Conservation (phyloP, 768 basidiomycete genomes). For the Podaxis rugospora region DNA sequence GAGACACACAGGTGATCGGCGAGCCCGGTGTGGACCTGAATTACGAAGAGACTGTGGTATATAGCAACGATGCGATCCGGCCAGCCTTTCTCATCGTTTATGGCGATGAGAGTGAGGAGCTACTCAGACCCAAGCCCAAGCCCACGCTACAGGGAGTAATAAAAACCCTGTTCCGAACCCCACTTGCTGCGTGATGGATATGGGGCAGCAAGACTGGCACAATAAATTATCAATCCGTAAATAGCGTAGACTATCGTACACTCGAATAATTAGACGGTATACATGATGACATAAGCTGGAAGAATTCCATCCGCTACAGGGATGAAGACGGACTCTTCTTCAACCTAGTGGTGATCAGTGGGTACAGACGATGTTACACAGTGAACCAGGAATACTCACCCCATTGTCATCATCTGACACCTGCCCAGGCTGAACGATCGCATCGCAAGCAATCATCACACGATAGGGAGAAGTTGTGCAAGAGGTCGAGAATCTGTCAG, state of each 20-base stretch:
- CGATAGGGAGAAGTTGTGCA: constrained; percentile 65
- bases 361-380: constrained; percentile 11
- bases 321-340: constrained; percentile 50
- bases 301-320: constrained; percentile 50
- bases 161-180: constrained; percentile 42
- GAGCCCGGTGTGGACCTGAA: constrained; percentile 63
- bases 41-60: constrained; percentile 68
- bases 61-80: constrained; percentile 60
- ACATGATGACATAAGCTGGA: constrained; percentile 58
- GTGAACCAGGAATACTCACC: constrained; percentile 18
- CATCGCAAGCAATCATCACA: constrained; percentile 59
- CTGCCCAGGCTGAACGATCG: constrained; percentile 35
- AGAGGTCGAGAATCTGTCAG: constrained; percentile 60
- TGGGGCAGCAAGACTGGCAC: background rate
- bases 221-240: constrained; percentile 14
- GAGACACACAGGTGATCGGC: constrained; percentile 43
- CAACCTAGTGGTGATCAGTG: constrained; percentile 27
- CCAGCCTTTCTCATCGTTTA: constrained; percentile 67
- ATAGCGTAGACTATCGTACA: constrained; percentile 4
- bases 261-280: constrained; percentile 29
- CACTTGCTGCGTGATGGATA: constrained; percentile 36
- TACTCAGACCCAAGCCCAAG: constrained; percentile 9
- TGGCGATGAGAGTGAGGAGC: constrained; percentile 26
- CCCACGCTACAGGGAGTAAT: constrained; percentile 31
- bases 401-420: constrained; percentile 18